phyloP scores from a whole-genome alignment of 441 rosid species.

The Adansonia madagascariensis region DNA sequence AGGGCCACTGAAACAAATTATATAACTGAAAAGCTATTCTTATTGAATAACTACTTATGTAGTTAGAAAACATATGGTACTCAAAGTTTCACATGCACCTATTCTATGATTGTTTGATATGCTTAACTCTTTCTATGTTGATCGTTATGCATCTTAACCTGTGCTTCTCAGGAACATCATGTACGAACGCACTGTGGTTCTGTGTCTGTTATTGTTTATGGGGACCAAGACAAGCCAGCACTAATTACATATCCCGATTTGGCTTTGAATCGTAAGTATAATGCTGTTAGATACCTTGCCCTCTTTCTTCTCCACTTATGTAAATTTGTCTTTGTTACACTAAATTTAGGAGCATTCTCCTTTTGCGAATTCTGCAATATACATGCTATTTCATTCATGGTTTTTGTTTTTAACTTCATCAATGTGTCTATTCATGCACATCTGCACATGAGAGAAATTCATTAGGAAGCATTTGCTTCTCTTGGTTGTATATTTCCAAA shows the following conservation, averaged over 20 bases:
- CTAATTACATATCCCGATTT: conserved; percentile 72
- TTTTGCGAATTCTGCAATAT: neutral
- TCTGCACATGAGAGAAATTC: neutral
- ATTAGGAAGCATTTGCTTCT: conserved; percentile 9
- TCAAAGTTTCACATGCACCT: conserved; percentile 14
- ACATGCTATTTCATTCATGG: neutral
- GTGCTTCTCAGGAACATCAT: conserved; percentile 57
- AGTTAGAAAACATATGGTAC: conserved; percentile 26
- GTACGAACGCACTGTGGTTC: conserved; percentile 61
- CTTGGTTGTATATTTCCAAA: conserved; percentile 14
- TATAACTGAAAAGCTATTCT: conserved; percentile 21
- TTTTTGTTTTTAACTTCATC: conserved; percentile 4
- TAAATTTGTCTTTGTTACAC: conserved; percentile 1
- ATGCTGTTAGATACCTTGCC: neutral
- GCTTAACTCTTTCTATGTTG: conserved; percentile 18
- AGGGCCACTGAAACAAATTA: conserved; percentile 30
- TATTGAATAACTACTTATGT: neutral
- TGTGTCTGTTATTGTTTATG: conserved; percentile 66
- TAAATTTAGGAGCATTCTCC: neutral
- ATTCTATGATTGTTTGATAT: neutral
- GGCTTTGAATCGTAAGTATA: conserved; percentile 64
- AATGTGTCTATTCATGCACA: conserved; percentile 6
- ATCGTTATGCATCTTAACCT: conserved; percentile 23
- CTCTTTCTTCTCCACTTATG: neutral
- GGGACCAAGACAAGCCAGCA: conserved; percentile 72